A percentile compares a stretch with the other conserved stretches of the same genome.
Evolutionary conservation across 2,329 filamentous ascomycete species (phyloP).

Genomic region (Xylaria hypoxylon): DNA sequence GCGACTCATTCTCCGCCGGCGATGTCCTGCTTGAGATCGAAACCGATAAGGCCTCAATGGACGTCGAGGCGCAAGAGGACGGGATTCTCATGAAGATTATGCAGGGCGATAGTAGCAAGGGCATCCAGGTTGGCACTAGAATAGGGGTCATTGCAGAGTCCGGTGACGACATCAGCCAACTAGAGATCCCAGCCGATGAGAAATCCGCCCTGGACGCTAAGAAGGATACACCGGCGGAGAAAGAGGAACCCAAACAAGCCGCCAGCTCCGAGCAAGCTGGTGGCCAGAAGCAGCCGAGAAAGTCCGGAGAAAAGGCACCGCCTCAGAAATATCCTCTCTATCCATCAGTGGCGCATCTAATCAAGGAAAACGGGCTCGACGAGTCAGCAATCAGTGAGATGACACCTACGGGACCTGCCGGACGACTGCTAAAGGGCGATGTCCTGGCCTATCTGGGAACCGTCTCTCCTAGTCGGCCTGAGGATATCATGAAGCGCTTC

Average conservation of each 20-base stretch:
- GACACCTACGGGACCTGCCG: conserved; percentile 85
- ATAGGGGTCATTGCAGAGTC: conserved; percentile 87
- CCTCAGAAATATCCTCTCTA: conserved; percentile 79
- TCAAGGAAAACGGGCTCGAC: conserved; percentile 82
- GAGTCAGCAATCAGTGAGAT: conserved; percentile 83
- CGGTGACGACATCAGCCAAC: conserved; percentile 79
- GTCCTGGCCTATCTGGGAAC: conserved; percentile 88
- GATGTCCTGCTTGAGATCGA: conserved; percentile 93
- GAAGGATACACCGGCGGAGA: conserved; percentile 45
- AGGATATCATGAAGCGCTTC: conserved; percentile 76
- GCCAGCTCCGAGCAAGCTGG: conserved; percentile 52
- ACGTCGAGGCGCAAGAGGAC: conserved; percentile 92
- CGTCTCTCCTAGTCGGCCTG: conserved; percentile 78
- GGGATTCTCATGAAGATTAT: conserved; percentile 87
- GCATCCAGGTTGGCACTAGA: conserved; percentile 79
- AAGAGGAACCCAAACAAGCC: conserved; percentile 46
- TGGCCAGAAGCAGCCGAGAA: conserved; percentile 49
- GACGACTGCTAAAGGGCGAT: conserved; percentile 93
- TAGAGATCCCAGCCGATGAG: conserved; percentile 81
- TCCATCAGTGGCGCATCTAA: conserved; percentile 85
- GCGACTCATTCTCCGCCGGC: conserved; percentile 82
- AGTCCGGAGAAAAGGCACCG: conserved; percentile 61
- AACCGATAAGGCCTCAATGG: conserved; percentile 95
- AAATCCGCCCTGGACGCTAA: conserved; percentile 56
- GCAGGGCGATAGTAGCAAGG: conserved; percentile 78